Percentiles rank a stretch among this genome's conserved stretches.
phyloP scores from a whole-genome alignment of 257 asterid species.

The Verbascum thapsus region DNA sequence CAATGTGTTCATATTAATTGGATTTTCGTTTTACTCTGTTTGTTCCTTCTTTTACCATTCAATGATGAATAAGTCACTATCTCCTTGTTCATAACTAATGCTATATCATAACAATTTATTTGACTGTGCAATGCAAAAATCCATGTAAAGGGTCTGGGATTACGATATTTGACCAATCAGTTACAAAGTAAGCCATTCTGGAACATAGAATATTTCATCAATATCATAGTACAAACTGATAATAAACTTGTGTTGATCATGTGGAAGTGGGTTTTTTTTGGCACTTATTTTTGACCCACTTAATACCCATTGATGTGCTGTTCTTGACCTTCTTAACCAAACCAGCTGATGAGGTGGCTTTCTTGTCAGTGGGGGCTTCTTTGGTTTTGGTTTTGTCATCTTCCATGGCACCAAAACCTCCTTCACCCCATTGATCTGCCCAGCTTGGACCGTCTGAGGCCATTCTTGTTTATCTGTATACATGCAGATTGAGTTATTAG shows the following conservation, averaged over 20 bases:
- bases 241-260: slow-evolving; percentile 26
- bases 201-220: too few species aligned
- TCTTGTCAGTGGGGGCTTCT: slow-evolving; percentile 44
- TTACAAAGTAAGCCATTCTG: too few species aligned
- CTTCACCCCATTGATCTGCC: slow-evolving; percentile 99
- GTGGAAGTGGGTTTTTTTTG: slow-evolving; percentile 61
- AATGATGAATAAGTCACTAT: background rate
- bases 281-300: slow-evolving; percentile 75
- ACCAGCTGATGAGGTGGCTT: slow-evolving; percentile 47
- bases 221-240: slow-evolving; percentile 8
- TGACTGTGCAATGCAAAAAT: too few species aligned
- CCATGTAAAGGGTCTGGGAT: background rate
- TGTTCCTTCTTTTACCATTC: background rate
- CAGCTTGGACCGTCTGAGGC: slow-evolving; percentile 75
- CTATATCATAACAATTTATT: background rate
- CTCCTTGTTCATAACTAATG: too few species aligned
- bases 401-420: slow-evolving; percentile 78
- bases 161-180: too few species aligned
- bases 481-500: too few species aligned
- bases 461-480: slow-evolving; percentile 39
- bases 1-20: slow-evolving; percentile 20
- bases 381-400: slow-evolving; percentile 40
- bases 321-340: slow-evolving; percentile 70
- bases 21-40: background rate
- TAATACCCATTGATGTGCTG: slow-evolving; percentile 57